Conservation (phyloP, 306 rosid genomes). For the Prunus davidiana region DNA sequence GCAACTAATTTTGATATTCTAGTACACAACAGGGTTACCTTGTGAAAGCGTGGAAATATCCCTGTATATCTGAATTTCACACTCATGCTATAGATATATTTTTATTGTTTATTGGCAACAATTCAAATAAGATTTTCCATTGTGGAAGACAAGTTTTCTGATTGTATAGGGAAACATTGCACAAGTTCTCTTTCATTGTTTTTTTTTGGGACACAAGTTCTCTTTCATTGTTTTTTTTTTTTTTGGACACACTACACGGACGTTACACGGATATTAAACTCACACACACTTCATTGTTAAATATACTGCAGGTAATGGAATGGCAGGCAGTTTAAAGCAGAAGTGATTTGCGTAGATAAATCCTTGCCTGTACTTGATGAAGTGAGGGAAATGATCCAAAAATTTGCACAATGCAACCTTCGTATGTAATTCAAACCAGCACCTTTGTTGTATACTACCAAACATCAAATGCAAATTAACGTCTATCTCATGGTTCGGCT, state of each 20-base stretch:
- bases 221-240: too few species aligned
- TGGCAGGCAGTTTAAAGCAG: slow-evolving; percentile 81
- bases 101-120: slow-evolving; percentile 33
- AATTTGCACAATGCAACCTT: slow-evolving; percentile 3
- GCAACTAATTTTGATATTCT: background rate
- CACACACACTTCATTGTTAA: too few species aligned
- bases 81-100: too few species aligned
- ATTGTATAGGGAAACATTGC: background rate
- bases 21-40: slow-evolving; percentile 39
- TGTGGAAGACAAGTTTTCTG: background rate
- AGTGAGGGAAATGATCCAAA: slow-evolving; percentile 71
- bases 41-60: slow-evolving; percentile 60
- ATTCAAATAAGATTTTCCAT: slow-evolving; percentile 60
- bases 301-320: slow-evolving; percentile 38
- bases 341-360: slow-evolving; percentile 84
- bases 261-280: too few species aligned
- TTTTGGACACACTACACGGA: too few species aligned
- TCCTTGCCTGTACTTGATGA: slow-evolving; percentile 83
- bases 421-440: too few species aligned
- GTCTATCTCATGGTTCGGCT: too few species aligned
- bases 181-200: background rate
- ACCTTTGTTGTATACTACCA: too few species aligned
- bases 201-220: too few species aligned
- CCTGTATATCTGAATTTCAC: slow-evolving; percentile 43
- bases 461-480: too few species aligned